Evolutionary conservation across 495 filamentous ascomycete species (phyloP).

Genomic region (Aspergillus bridgeri): DNA sequence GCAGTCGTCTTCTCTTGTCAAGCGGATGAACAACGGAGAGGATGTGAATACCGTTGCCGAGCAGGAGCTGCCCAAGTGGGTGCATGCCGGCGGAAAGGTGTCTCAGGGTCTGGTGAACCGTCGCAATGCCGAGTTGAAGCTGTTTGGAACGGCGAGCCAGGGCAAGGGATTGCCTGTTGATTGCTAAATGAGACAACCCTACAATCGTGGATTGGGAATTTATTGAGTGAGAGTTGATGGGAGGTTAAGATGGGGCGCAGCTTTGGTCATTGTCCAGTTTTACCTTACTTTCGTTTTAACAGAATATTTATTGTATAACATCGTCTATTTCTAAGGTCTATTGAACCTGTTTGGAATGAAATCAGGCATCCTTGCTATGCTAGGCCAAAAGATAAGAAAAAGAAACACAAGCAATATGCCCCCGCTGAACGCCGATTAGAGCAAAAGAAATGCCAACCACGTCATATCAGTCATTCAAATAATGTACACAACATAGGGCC

Average conservation of each 20-base stretch:
- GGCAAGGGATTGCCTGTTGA: constrained; percentile 25
- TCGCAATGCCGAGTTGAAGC: constrained; percentile 39
- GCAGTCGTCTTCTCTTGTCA: constrained; percentile 33
- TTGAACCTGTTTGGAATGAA: not conserved
- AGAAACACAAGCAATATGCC: not conserved
- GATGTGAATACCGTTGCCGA: constrained; percentile 34
- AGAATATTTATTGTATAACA: too few species aligned
- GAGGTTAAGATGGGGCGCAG: not conserved
- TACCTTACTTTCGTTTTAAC: too few species aligned
- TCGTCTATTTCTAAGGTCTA: not conserved
- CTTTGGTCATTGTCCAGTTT: too few species aligned
- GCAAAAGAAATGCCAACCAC: not conserved
- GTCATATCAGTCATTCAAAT: not conserved
- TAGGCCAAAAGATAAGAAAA: not conserved
- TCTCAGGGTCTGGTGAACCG: constrained; percentile 37
- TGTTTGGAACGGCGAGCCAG: constrained; percentile 31
- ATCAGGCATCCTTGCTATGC: not conserved
- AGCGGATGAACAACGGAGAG: constrained; percentile 41
- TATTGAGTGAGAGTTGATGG: not conserved
- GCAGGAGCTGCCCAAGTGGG: constrained; percentile 48
- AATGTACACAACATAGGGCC: not conserved
- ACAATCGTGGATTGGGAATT: not conserved
- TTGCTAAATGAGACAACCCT: constrained; percentile 1
- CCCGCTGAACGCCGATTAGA: not conserved
- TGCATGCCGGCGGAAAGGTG: constrained; percentile 35